A percentile compares a stretch with the other conserved stretches of the same genome.
Evolutionary conservation across 768 basidiomycete genomes (phyloP).

Genomic region (Kondoa malvinella): DNA sequence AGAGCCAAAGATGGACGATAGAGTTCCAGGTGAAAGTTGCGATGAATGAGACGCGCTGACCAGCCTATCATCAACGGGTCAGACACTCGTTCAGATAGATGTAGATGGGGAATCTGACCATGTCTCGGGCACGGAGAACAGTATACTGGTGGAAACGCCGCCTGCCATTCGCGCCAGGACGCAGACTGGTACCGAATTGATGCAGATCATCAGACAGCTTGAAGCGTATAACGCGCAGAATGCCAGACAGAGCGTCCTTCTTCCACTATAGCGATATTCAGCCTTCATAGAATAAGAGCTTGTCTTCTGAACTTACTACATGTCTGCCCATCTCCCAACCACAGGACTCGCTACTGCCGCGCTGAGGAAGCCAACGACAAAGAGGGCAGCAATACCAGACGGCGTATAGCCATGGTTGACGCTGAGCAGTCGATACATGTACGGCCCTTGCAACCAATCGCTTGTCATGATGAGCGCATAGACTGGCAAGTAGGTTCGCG

Average conservation of each 20-base stretch:
- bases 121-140: conserved; percentile 30
- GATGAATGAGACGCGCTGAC: conserved; percentile 45
- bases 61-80: no score
- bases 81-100: conserved; percentile 1
- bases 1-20: conserved; percentile 54
- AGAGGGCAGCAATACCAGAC: conserved; percentile 49
- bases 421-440: conserved; percentile 55
- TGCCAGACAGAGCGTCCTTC: conserved; percentile 48
- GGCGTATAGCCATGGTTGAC: conserved; percentile 44
- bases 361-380: conserved; percentile 59
- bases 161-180: conserved; percentile 50
- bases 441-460: conserved; percentile 66
- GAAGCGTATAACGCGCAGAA: conserved; percentile 53
- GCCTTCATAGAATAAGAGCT: not conserved
- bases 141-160: conserved; percentile 43
- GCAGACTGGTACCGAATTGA: conserved; percentile 45
- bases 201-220: conserved; percentile 45
- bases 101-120: not conserved
- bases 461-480: conserved; percentile 56
- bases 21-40: conserved; percentile 42
- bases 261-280: conserved; percentile 38
- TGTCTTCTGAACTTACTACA: conserved; percentile 41
- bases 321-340: conserved; percentile 61
- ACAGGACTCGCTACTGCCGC: conserved; percentile 53
- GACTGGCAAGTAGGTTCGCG: conserved; percentile 31